A percentile compares a stretch with the other conserved stretches of the same genome.
Evolutionary conservation across 306 rosid genomes (phyloP).

Genomic region (Comarum palustre): DNA sequence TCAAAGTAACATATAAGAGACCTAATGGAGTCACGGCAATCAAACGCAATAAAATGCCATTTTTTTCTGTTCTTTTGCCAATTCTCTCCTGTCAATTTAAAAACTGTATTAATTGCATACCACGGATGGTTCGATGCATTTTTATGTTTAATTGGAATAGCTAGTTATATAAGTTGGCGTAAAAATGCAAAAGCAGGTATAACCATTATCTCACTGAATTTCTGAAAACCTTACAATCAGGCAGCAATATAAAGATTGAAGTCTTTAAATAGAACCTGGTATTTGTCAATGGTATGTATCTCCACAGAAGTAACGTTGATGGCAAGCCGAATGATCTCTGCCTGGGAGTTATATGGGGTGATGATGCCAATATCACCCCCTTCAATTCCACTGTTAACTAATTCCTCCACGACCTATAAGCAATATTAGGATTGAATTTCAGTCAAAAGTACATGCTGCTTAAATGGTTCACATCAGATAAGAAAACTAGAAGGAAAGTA

Average conservation of each 20-base stretch:
- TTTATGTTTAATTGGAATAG: not conserved
- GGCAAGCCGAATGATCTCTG: constrained; percentile 59
- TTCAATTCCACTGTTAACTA: constrained; percentile 63
- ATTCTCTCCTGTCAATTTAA: not conserved
- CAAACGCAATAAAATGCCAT: constrained; percentile 1
- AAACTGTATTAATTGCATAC: not conserved
- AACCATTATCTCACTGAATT: not conserved
- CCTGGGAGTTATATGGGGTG: constrained; percentile 97
- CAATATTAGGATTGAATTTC: constrained; percentile 19
- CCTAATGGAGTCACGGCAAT: not conserved
- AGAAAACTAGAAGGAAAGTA: not conserved
- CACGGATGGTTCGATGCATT: not conserved
- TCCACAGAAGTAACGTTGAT: constrained; percentile 56
- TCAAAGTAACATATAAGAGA: not conserved
- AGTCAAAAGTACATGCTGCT: constrained; percentile 5
- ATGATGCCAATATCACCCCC: constrained; percentile 77
- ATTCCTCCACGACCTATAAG: constrained; percentile 58
- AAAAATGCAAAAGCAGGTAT: not conserved
- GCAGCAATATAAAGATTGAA: not conserved
- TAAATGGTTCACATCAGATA: constrained; percentile 14
- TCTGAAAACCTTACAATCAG: not conserved
- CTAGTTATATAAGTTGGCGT: not conserved
- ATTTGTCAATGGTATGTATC: constrained; percentile 94
- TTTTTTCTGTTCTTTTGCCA: not conserved
- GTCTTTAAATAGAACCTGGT: constrained; percentile 54